Base-by-base conservation (phyloP, 345 rosid genomes). In the Zanthoxylum bungeanum region DNA sequence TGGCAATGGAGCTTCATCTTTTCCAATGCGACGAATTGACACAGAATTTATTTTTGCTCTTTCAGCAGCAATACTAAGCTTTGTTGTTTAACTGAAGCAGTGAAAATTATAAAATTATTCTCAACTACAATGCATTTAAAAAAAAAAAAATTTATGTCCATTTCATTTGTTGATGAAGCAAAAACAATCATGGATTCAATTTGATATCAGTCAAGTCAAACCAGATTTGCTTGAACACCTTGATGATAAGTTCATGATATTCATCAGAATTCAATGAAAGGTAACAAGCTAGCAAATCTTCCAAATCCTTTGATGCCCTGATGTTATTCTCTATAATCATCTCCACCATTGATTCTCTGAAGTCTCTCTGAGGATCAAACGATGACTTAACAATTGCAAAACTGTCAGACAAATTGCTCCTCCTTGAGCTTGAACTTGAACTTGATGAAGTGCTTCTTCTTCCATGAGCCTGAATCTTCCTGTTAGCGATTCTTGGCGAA, bases 201-300 rank as follows among this genome's bases (percentile, higher is more conserved):
- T 25, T 70, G 49, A 75, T 42, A 49, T 78, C 75, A 57, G 58
- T 72, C 64, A 89, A 84, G 75, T 95, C 91, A 73, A 91, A 79
- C 93, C 97, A 92, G 76, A 95, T 89, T 87, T 92, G 98, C 81
- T 89, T 91, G 83, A 95, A 92, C 37, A 91, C 99, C 60, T 78
- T 81, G 82, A 95, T 86, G 70, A 95, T 95, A 37, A 95, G 73
- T 16, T 87, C 76, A 66, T 92, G 99, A 66, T 92, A 92, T 66
- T 92, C 88, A 63, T 89, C 84, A 6, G 96, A 85, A 78, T 95
- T 95, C 37, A 95, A 76, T 16, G 86, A 82, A 12, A 95, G 93
- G 63, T 92, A 95, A 40, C 97, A 92, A 25, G 97, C 96, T 7
- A 95, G 92, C 62, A 95, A 87, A 61, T 95, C 98, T 66, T 92